Evolutionary conservation across 1,284 basidiomycete genomes (phyloP).

Genomic region (Vanrija humicola): DNA sequence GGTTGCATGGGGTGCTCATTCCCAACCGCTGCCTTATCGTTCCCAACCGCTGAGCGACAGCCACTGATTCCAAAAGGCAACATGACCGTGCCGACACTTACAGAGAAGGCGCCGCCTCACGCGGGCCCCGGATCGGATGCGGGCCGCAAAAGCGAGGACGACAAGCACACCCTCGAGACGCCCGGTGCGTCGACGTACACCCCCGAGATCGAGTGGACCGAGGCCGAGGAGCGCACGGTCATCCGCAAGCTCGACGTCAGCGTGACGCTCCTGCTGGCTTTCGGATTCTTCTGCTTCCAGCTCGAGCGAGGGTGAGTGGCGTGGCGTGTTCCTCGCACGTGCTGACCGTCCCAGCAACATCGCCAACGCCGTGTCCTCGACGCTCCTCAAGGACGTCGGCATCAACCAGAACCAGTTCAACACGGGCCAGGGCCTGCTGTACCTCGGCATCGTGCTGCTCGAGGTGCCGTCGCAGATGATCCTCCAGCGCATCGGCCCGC

Average conservation of each 20-base stretch:
- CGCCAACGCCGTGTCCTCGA: slow-evolving; percentile 2
- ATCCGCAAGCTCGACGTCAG: slow-evolving; percentile 27
- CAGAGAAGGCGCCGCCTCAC: too few relatives aligned
- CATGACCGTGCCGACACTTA: too few relatives aligned
- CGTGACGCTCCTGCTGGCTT: slow-evolving; percentile 29
- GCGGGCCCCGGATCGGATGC: too few relatives aligned
- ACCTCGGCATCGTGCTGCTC: slow-evolving; percentile 39
- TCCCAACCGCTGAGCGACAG: too few relatives aligned
- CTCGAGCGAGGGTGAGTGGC: slow-evolving; percentile 27
- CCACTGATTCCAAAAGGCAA: too few relatives aligned
- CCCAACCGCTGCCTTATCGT: too few relatives aligned
- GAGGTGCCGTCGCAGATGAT: slow-evolving; percentile 39
- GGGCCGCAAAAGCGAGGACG: too few relatives aligned
- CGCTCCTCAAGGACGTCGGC: slow-evolving; percentile 22
- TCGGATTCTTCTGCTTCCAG: slow-evolving; percentile 41
- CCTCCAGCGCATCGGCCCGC: slow-evolving; percentile 28
- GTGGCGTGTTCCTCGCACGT: background rate
- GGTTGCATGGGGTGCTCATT: too few relatives aligned
- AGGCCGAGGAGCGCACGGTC: slow-evolving; percentile 12
- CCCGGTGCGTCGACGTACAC: too few relatives aligned
- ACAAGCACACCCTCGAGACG: too few relatives aligned
- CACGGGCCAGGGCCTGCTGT: slow-evolving; percentile 35
- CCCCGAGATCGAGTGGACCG: slow-evolving; percentile 2
- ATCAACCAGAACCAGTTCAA: slow-evolving; percentile 42
- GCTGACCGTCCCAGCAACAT: background rate